Base-by-base conservation (phyloP, 2,329 filamentous ascomycete genomes). In the Botrytis deweyae region DNA sequence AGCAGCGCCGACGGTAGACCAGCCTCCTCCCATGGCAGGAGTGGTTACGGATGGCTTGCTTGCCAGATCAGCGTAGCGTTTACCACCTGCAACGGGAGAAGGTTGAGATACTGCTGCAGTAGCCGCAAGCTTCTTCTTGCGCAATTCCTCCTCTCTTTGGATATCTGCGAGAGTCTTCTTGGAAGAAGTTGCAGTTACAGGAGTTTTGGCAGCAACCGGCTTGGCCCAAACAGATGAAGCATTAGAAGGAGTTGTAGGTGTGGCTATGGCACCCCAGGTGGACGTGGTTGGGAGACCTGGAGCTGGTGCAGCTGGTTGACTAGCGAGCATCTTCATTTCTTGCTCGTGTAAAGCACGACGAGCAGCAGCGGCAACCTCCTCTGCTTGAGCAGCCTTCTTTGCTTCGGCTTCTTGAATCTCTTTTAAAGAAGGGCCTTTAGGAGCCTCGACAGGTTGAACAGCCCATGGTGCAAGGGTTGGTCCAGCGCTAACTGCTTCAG, bases 361-460 rank as follows among this genome's bases (percentile, higher is more conserved):
- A 75, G 92, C 88, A 61, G 93, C 92, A 52, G 91, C 90, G 25
- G 93, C 94, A 72, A 90, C 85, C 80, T 96, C 94, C 80, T 98
- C 95, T 20, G 90, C 91, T 83, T 97, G 93, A 70, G 95, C 95
- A 18, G 95, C 95, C 82, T 96, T 97, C 80, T 92, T 93, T 52
- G 95, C 95, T 82, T 99, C 96, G 7, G 93, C 92, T 82, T 97
- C 95, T 82, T 99, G 96, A 38, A 99, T 99, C 81, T 99, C 95
- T 84, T 94, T 97, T 76, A 99, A 85, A 75, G 95, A 98, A 3
- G 95, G 96, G 0, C 94, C 95, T 82, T 93, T 97, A 59, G 93
- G 90, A 38, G 88, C 84, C 75, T 90, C 87, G 67, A 92, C 91
- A 4, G 88, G 88, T 77, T 98, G 94, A 82, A 96, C 96, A 8